A percentile compares a stretch with the other conserved stretches of the same genome.
These are phyloP conservation scores for Phytophthora brassicae DNA, from an alignment of 352 stramenopile genomes.

Conservation along the genomic window DNA sequence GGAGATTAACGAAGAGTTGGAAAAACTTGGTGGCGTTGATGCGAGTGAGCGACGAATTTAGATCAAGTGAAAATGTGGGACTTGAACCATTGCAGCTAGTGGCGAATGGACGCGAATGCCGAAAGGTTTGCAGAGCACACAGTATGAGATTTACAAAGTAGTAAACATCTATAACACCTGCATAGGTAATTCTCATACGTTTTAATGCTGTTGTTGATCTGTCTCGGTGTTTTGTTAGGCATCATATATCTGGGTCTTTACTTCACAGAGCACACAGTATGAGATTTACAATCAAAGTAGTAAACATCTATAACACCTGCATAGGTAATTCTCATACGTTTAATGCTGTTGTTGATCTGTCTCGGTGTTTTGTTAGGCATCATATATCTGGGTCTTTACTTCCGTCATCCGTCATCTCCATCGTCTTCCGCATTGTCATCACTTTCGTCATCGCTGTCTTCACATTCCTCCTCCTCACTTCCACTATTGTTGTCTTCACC, in stretches of 20 bases:
- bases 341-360: neutral
- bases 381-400: constrained; percentile 19
- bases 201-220: neutral
- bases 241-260: constrained; percentile 13
- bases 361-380: neutral
- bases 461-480: constrained; percentile 12
- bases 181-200: constrained; percentile 13
- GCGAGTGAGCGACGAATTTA: constrained; percentile 26
- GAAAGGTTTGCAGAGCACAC: neutral
- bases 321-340: constrained; percentile 13
- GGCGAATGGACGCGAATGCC: constrained; percentile 1
- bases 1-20: constrained; percentile 69
- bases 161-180: constrained; percentile 16
- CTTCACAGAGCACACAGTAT: constrained; percentile 5
- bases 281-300: neutral
- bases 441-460: constrained; percentile 22
- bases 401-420: constrained; percentile 13
- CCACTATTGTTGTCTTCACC: constrained; percentile 22
- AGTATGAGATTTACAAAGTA: neutral
- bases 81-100: neutral
- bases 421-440: constrained; percentile 31
- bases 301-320: constrained; percentile 15
- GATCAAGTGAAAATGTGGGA: constrained; percentile 5
- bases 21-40: constrained; percentile 59
- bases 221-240: neutral